Base-by-base conservation (phyloP, 345 rosid species). In the Sonneratia caseolaris region DNA sequence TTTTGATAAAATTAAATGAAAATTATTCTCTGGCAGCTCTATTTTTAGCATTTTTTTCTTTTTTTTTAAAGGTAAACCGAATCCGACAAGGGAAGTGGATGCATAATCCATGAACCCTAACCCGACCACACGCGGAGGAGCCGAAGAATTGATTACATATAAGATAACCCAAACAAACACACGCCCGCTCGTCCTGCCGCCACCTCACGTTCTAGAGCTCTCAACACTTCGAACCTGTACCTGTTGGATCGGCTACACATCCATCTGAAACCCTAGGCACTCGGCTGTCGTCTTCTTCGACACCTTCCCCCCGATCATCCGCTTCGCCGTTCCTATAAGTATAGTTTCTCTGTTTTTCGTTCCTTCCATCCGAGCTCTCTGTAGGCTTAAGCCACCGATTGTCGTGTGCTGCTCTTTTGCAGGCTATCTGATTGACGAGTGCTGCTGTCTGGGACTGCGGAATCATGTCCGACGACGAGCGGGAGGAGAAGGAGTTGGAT, bases 401-500 rank as follows among this genome's bases (percentile, higher is more conserved):
- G 8, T 18, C 12, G 4, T 5, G 27, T 1, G 7, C 62, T 56
- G 62, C 32, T 56, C 11, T 8, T 4, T 16, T 15, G 4, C 62
- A 5, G 32, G 62, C 27, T 56, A 32, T 56, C 27, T n/a, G 27
- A 57, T 57, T 57, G 64, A 57, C 64, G 64, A 57, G 13, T 18
- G 22, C 64, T 57, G 32, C 64, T 37, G 27, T 13, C 14, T 59
- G 27, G 48, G 68, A 74, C 76, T 49, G 13, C 27, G 18, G 69
- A 79, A 83, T 86, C 83, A 96, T 92, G 96, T 96, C 99, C 64
- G 99, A 96, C 82, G 99, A 96, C 3, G 99, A 92, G 70, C 81
- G 97, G 80, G 98, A 92, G 82, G 97, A 89, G 96, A 95, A 84
- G 88, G 97, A 96, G 88, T 67, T 92, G 84, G 96, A 93, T 89